phyloP scores from a whole-genome alignment of 495 filamentous ascomycete genomes.

The Polyplosphaeria fusca region DNA sequence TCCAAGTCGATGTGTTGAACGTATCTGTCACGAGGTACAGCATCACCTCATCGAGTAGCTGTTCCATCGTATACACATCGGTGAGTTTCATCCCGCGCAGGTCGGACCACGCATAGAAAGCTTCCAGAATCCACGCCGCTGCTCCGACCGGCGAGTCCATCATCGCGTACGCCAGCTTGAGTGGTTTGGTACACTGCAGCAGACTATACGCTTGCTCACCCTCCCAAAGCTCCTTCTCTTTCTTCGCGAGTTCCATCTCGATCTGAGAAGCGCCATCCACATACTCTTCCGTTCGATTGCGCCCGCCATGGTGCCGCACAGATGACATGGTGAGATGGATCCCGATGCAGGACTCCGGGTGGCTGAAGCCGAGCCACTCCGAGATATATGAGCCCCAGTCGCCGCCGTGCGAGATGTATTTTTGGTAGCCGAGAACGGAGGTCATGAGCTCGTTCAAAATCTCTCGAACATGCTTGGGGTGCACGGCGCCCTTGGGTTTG shows the following conservation, averaged over 20 bases:
- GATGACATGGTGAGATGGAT: slow-evolving; percentile 46
- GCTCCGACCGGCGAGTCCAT: slow-evolving; percentile 2
- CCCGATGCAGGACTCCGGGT: slow-evolving; percentile 45
- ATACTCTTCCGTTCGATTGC: neutral
- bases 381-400: slow-evolving; percentile 51
- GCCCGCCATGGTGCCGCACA: slow-evolving; percentile 6
- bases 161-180: slow-evolving; percentile 12
- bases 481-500: slow-evolving; percentile 44
- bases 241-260: neutral
- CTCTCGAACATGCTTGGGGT: slow-evolving; percentile 44
- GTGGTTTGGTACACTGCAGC: neutral
- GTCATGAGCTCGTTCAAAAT: slow-evolving; percentile 47
- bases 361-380: slow-evolving; percentile 44
- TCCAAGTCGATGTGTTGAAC: slow-evolving; percentile 1
- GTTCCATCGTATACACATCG: neutral
- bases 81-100: neutral
- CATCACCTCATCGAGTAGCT: slow-evolving; percentile 10
- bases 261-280: neutral
- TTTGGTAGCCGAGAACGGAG: slow-evolving; percentile 43
- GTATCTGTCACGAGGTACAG: slow-evolving; percentile 6
- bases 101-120: slow-evolving; percentile 1
- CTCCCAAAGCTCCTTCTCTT: neutral
- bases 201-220: slow-evolving; percentile 4
- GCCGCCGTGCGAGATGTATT: slow-evolving; percentile 53
- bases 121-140: slow-evolving; percentile 3